Evolutionary conservation across 2,329 filamentous ascomycete genomes (phyloP).

Genomic region (Colletotrichum liriopes): DNA sequence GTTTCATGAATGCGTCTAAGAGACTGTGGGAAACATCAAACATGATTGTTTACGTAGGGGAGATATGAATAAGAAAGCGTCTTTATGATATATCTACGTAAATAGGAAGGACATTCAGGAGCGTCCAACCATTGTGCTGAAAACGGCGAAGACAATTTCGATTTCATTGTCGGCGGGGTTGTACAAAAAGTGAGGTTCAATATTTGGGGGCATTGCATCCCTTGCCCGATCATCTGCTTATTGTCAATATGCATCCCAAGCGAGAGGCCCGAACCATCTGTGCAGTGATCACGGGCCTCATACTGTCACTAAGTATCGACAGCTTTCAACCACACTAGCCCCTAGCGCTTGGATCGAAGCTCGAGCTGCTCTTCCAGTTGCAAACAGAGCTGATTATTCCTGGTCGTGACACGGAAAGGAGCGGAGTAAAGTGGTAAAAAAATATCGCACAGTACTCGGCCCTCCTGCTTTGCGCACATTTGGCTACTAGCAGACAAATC

Average conservation of each 20-base stretch:
- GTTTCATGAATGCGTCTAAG: conserved; percentile 30
- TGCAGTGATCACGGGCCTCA: conserved; percentile 3
- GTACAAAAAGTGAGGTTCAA: not conserved
- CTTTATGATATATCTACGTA: no score
- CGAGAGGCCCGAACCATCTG: not conserved
- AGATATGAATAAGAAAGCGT: no score
- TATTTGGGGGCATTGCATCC: not conserved
- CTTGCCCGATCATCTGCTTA: not conserved
- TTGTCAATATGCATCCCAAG: not conserved
- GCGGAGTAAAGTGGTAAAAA: not conserved
- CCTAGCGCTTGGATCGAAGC: conserved; percentile 2
- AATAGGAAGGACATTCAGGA: no score
- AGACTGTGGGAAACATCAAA: not conserved
- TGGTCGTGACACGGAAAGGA: not conserved
- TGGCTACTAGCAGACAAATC: not conserved
- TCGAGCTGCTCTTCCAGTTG: not conserved
- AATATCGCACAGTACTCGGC: no score
- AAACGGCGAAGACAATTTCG: not conserved
- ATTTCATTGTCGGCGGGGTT: no score
- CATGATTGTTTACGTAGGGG: not conserved
- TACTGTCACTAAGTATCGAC: not conserved
- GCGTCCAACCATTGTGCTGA: not conserved
- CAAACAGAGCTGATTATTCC: not conserved
- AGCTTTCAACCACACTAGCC: not conserved
- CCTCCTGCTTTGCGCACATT: not conserved